phyloP scores from a whole-genome alignment of 345 rosid species.

The Ceriops zippeliana region DNA sequence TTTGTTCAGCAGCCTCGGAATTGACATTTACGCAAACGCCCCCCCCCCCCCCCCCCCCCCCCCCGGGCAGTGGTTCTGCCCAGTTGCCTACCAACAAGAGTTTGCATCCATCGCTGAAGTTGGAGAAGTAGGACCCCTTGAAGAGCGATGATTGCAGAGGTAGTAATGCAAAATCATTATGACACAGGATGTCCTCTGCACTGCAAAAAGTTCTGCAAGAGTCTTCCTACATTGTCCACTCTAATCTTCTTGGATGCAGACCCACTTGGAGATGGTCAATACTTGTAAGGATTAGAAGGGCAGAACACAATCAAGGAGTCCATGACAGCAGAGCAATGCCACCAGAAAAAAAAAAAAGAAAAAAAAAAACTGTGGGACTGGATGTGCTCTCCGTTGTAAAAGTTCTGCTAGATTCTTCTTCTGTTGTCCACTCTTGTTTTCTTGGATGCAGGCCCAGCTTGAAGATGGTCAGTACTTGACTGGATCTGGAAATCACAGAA shows the following conservation, averaged over 20 bases:
- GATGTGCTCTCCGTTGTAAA: background rate
- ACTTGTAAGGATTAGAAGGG: slow-evolving; percentile 20
- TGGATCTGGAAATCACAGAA: slow-evolving; percentile 44
- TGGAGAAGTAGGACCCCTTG: no score
- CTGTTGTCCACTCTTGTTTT: slow-evolving; percentile 57
- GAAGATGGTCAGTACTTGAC: slow-evolving; percentile 43
- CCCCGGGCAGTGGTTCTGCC: no score
- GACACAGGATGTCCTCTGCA: background rate
- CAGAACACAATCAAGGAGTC: background rate
- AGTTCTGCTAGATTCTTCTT: slow-evolving; percentile 56
- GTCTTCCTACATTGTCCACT: slow-evolving; percentile 67
- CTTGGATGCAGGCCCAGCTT: slow-evolving; percentile 51
- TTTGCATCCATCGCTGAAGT: no score
- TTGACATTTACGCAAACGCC: no score
- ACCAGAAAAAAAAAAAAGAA: background rate
- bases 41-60: no score
- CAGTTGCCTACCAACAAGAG: no score
- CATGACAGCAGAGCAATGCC: background rate
- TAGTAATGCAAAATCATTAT: no score
- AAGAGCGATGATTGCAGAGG: no score
- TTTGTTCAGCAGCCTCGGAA: no score
- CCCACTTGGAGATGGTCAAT: slow-evolving; percentile 37
- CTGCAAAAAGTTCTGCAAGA: slow-evolving; percentile 26
- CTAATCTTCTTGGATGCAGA: slow-evolving; percentile 57
- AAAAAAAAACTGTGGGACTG: background rate